phyloP scores from a whole-genome alignment of 257 asterid genomes.

The Fraxinus quadrangulata region DNA sequence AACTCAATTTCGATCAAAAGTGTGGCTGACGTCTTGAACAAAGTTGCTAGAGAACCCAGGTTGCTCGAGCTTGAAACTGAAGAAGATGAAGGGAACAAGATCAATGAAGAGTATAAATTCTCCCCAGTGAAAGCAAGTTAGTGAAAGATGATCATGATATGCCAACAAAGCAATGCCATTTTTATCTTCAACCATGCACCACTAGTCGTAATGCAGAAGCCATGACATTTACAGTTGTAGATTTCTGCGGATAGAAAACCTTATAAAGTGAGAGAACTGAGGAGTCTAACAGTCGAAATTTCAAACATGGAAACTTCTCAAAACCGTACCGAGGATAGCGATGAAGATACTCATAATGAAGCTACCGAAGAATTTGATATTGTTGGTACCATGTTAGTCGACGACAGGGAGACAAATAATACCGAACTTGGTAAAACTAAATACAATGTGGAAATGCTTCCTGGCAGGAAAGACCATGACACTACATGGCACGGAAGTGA shows the following conservation, averaged over 20 bases:
- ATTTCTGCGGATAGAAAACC: constrained; percentile 42
- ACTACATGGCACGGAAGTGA: too few relatives aligned
- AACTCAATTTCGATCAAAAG: neutral
- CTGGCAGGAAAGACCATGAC: too few relatives aligned
- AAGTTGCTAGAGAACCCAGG: constrained; percentile 65
- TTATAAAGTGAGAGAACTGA: constrained; percentile 47
- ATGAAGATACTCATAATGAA: too few relatives aligned
- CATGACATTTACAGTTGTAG: constrained; percentile 56
- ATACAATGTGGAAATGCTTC: too few relatives aligned
- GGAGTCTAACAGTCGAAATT: constrained; percentile 49
- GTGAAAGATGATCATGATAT: too few relatives aligned
- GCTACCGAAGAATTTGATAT: too few relatives aligned
- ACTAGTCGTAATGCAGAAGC: constrained; percentile 35
- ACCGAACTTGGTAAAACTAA: constrained; percentile 20
- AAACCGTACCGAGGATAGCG: too few relatives aligned
- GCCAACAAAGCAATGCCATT: too few relatives aligned
- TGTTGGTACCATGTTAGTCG: too few relatives aligned
- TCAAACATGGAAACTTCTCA: too few relatives aligned
- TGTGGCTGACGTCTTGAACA: constrained; percentile 58
- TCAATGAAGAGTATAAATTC: constrained; percentile 20
- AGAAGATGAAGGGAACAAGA: constrained; percentile 31
- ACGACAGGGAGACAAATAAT: too few relatives aligned
- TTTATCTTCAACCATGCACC: constrained; percentile 32
- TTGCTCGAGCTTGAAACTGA: constrained; percentile 52
- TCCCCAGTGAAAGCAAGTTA: too few relatives aligned